phyloP scores from a whole-genome alignment of 2,329 filamentous ascomycete genomes.

The Helminthosporium solani region DNA sequence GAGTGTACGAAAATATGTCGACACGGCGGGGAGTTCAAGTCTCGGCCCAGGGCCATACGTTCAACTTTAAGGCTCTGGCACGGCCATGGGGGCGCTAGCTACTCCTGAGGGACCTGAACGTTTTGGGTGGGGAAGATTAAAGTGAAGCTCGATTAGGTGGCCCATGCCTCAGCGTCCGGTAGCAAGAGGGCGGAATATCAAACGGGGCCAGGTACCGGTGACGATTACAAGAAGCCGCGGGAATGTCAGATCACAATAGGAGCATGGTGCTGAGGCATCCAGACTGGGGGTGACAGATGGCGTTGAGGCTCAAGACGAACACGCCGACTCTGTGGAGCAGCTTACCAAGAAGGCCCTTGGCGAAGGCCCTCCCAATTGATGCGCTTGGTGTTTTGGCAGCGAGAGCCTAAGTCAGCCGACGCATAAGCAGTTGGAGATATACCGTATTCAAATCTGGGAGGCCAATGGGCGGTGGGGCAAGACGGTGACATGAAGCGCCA shows the following conservation, averaged over 20 bases:
- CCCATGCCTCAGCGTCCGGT: conserved; percentile 32
- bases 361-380: conserved; percentile 22
- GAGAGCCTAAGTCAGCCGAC: conserved; percentile 21
- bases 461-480: conserved; percentile 25
- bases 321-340: conserved; percentile 19
- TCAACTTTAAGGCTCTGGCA: conserved; percentile 27
- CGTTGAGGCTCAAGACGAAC: conserved; percentile 37
- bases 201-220: conserved; percentile 30
- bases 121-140: conserved; percentile 17
- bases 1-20: conserved; percentile 27
- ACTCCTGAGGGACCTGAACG: conserved; percentile 30
- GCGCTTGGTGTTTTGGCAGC: conserved; percentile 20
- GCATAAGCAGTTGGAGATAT: conserved; percentile 32
- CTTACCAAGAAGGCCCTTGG: conserved; percentile 16
- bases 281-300: conserved; percentile 23
- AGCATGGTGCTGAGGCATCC: conserved; percentile 27
- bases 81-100: conserved; percentile 26
- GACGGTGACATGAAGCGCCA: conserved; percentile 28
- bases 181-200: conserved; percentile 32
- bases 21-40: conserved; percentile 20
- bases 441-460: conserved; percentile 22
- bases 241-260: conserved; percentile 18
- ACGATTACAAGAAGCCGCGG: conserved; percentile 16
- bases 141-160: conserved; percentile 30
- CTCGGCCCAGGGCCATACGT: conserved; percentile 35